Evolutionary conservation across 2,329 filamentous ascomycete genomes (phyloP).

Genomic region (Chalaropsis ovoidea): DNA sequence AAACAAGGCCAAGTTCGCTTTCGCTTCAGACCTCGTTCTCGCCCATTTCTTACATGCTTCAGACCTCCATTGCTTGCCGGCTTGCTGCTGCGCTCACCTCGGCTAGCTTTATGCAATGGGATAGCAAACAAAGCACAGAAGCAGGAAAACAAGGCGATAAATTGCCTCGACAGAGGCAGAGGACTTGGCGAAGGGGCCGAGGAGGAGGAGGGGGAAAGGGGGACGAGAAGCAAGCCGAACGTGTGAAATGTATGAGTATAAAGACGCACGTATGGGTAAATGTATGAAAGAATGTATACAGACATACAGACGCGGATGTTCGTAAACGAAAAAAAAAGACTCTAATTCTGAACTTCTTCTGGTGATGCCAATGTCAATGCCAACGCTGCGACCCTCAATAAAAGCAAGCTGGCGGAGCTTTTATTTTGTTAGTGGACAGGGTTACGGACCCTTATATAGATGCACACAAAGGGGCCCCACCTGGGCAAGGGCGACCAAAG

Average conservation of each 20-base stretch:
- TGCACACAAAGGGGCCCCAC: not conserved
- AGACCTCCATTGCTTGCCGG: not conserved
- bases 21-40: not conserved
- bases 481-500: too few relatives aligned
- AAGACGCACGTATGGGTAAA: not conserved
- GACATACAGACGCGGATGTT: too few relatives aligned
- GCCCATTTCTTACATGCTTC: not conserved
- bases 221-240: not conserved
- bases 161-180: not conserved
- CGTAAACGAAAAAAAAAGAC: not conserved
- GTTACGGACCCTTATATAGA: constrained; percentile 6
- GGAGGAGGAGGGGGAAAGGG: not conserved
- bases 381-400: not conserved
- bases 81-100: not conserved
- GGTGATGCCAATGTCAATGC: not conserved
- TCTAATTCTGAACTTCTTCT: not conserved
- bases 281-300: not conserved
- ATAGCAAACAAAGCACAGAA: not conserved
- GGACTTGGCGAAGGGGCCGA: not conserved
- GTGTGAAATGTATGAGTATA: not conserved
- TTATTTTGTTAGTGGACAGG: not conserved
- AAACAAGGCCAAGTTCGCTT: not conserved
- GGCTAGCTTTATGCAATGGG: not conserved
- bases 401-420: too few relatives aligned
- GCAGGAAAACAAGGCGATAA: not conserved